phyloP scores from a whole-genome alignment of 495 filamentous ascomycete species.

The Sabuloglossum arenarium region DNA sequence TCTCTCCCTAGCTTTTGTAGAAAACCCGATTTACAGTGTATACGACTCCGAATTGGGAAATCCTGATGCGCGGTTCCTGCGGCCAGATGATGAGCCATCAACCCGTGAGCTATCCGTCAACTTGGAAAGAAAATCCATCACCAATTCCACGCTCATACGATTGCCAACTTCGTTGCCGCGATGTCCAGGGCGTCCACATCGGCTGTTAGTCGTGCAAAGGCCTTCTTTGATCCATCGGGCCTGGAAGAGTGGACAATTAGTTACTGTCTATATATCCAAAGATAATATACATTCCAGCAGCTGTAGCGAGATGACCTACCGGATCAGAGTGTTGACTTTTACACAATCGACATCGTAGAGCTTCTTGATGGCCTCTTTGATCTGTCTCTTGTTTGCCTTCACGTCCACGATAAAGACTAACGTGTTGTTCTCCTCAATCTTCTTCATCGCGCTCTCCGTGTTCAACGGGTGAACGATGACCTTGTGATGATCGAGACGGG shows the following conservation, averaged over 20 bases:
- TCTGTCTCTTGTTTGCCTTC: slow-evolving; percentile 99
- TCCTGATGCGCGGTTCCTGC: background rate
- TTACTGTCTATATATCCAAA: too few species aligned
- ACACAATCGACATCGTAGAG: slow-evolving; percentile 94
- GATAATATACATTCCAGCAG: background rate
- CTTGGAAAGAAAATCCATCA: background rate
- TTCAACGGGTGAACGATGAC: slow-evolving; percentile 61
- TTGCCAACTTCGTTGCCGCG: slow-evolving; percentile 93
- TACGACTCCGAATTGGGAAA: background rate
- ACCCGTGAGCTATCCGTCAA: background rate
- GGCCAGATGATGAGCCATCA: background rate
- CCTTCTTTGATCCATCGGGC: slow-evolving; percentile 96
- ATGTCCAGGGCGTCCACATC: slow-evolving; percentile 98
- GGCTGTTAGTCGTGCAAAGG: slow-evolving; percentile 78
- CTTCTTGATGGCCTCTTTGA: slow-evolving; percentile 96
- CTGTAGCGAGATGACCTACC: slow-evolving; percentile 30
- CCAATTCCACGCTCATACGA: slow-evolving; percentile 50
- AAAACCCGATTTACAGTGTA: background rate
- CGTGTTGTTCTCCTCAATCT: slow-evolving; percentile 99
- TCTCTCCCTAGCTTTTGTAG: background rate
- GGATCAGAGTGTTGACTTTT: slow-evolving; percentile 98
- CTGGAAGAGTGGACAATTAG: slow-evolving; percentile 21
- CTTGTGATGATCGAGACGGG: slow-evolving; percentile 86
- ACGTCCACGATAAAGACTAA: slow-evolving; percentile 96
- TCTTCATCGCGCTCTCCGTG: slow-evolving; percentile 99